These are phyloP conservation scores for Arthrobotrys sinensis DNA, from an alignment of 2,329 filamentous ascomycete species.

Conservation along the genomic window DNA sequence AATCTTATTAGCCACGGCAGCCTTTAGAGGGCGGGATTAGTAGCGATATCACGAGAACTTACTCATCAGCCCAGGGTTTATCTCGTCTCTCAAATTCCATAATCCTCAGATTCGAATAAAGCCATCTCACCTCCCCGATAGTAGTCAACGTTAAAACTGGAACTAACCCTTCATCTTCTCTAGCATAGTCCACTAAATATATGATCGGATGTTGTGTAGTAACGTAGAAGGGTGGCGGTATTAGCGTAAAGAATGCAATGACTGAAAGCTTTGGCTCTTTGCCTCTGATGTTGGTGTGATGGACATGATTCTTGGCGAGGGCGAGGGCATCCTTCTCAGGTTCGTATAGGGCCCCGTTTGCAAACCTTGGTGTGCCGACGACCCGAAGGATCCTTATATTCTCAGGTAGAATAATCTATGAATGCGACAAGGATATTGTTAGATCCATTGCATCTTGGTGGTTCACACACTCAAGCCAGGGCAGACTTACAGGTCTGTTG, in stretches of 20 bases:
- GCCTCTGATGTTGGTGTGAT: constrained; percentile 10
- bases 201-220: constrained; percentile 24
- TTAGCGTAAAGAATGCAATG: constrained; percentile 34
- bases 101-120: constrained; percentile 28
- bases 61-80: constrained; percentile 40
- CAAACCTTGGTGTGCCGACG: constrained; percentile 31
- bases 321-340: constrained; percentile 11
- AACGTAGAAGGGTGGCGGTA: constrained; percentile 29
- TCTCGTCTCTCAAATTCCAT: constrained; percentile 49
- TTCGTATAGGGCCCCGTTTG: constrained; percentile 24
- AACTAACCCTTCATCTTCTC: not conserved
- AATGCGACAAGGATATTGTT: no score
- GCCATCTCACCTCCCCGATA: constrained; percentile 39
- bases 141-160: constrained; percentile 6
- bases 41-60: constrained; percentile 2
- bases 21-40: not conserved
- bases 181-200: constrained; percentile 25
- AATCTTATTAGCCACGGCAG: not conserved
- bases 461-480: not conserved
- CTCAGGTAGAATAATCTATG: constrained; percentile 37
- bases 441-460: no score
- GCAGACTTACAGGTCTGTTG: constrained; percentile 31
- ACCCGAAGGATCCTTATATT: constrained; percentile 28
- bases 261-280: constrained; percentile 25
- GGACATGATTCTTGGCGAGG: constrained; percentile 37